Conservation (phyloP, 1,139 yeast species). For the Geotrichum citri-aurantii region DNA sequence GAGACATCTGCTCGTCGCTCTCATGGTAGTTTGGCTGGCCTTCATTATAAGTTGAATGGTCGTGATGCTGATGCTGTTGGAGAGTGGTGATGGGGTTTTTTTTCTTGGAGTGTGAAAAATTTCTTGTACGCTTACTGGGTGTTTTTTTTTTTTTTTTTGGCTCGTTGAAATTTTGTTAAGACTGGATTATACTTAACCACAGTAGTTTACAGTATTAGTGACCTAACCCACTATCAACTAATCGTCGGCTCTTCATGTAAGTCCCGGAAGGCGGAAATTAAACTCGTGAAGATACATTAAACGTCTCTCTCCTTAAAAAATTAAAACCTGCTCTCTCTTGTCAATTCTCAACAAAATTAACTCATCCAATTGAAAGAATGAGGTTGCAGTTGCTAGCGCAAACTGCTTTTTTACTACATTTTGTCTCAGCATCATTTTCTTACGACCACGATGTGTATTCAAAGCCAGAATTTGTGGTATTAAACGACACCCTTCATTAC, state of each 20-base stretch:
- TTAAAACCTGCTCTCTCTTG: neutral
- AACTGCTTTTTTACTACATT: neutral
- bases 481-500: slow-evolving; percentile 7
- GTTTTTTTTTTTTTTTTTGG: slow-evolving; percentile 1
- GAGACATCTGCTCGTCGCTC: neutral
- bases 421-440: slow-evolving; percentile 9
- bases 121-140: neutral
- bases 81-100: neutral
- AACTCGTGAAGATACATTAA: neutral
- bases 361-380: neutral
- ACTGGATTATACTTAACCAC: neutral
- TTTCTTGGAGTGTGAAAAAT: neutral
- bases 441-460: slow-evolving; percentile 13
- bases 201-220: neutral
- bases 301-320: neutral
- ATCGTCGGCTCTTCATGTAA: neutral
- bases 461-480: slow-evolving; percentile 10
- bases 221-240: neutral
- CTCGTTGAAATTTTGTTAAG: neutral
- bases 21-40: neutral
- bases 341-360: neutral
- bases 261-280: neutral
- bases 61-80: neutral
- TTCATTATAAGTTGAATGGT: neutral
- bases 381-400: neutral